Evolutionary conservation across 2,329 filamentous ascomycete genomes (phyloP), one percentile per base, ranked within the genome.

Genomic region (Corinectria fuckeliana): DNA sequence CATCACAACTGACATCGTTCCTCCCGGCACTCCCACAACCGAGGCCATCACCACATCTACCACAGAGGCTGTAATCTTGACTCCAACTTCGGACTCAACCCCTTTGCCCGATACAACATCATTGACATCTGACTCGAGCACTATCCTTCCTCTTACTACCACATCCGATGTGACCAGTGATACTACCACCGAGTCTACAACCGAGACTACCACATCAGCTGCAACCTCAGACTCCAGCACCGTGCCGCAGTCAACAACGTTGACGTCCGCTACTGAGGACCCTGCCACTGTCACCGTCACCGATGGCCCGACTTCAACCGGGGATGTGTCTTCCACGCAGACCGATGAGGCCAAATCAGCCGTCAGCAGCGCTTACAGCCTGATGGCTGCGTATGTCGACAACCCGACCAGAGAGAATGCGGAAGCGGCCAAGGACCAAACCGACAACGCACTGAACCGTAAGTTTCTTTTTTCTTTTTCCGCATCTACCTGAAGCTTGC

Each of bases 391-490:
- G 2, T 56, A 41, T 32, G 11, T 39, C 4, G 23, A 42, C 5
- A 49, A 49, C 52, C 52, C 44, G 6, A 56, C 52, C 8, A 18
- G 49, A 20, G 52, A 56, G 13, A 49, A 56, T 41, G 52, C 52
- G n/a, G 9, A 49, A 28, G 49, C 49, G 44, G 52, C 50, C 20
- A 53, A 53, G 30, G 41, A 53, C 18, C 20, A 36, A 7, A 53
- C 18, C n/a, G 50, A 53, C 16, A 18, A 36, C 25, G 50, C 41
- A 14, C 14, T 53, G 23, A 20, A 14, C 23, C 21, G 41, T 53
- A 20, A 47, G 41, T 53, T 34, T 4, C 5, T 13, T 11, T 13
- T 7, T 38, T 18, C 4, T 8, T 44, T 23, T 7, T 44, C 23
- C n/a, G n/a, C n/a, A n/a, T n/a, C n/a, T n/a, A 18, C 26, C 14